A percentile compares a stretch with the other conserved stretches of the same genome.
These are phyloP conservation scores for Immersiella caudata DNA, from an alignment of 495 filamentous ascomycete species.

Conservation along the genomic window DNA sequence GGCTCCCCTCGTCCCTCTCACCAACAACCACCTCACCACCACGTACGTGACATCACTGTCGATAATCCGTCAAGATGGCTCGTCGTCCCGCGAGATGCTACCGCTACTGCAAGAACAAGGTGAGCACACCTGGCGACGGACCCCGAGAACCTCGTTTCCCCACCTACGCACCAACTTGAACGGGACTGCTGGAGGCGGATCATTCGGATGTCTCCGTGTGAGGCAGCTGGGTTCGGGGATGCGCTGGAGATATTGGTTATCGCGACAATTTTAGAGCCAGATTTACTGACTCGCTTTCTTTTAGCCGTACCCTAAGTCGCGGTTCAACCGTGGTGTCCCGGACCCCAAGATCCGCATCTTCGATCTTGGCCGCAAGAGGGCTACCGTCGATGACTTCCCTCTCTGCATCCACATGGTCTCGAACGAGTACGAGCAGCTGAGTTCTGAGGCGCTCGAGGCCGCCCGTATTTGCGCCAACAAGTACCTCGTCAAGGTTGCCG, in stretches of 20 bases:
- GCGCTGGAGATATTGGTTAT: slow-evolving; percentile 12
- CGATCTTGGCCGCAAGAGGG: slow-evolving; percentile 98
- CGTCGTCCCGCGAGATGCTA: slow-evolving; percentile 98
- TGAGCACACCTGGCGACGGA: slow-evolving; percentile 50
- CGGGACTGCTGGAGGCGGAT: slow-evolving; percentile 9
- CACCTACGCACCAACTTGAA: slow-evolving; percentile 9
- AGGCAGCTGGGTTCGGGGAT: neutral
- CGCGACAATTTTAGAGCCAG: slow-evolving; percentile 1
- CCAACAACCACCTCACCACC: slow-evolving; percentile 43
- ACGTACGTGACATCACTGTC: slow-evolving; percentile 50
- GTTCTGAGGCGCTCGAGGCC: slow-evolving; percentile 97
- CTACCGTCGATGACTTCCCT: slow-evolving; percentile 97
- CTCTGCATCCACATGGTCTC: slow-evolving; percentile 97
- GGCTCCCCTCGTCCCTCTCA: slow-evolving; percentile 39
- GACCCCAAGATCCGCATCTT: slow-evolving; percentile 99
- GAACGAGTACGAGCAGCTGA: slow-evolving; percentile 99
- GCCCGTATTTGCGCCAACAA: slow-evolving; percentile 99
- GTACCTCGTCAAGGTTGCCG: slow-evolving; percentile 95
- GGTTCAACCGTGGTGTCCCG: slow-evolving; percentile 99
- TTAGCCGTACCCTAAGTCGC: slow-evolving; percentile 97
- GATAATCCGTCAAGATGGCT: slow-evolving; percentile 82
- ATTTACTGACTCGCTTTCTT: slow-evolving; percentile 41
- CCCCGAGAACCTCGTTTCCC: slow-evolving; percentile 13
- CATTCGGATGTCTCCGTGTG: neutral
- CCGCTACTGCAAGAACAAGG: slow-evolving; percentile 99